Percentiles rank a stretch among this genome's conserved stretches.
Evolutionary conservation across 768 basidiomycete species (phyloP).

Genomic region (Suillus americanus): DNA sequence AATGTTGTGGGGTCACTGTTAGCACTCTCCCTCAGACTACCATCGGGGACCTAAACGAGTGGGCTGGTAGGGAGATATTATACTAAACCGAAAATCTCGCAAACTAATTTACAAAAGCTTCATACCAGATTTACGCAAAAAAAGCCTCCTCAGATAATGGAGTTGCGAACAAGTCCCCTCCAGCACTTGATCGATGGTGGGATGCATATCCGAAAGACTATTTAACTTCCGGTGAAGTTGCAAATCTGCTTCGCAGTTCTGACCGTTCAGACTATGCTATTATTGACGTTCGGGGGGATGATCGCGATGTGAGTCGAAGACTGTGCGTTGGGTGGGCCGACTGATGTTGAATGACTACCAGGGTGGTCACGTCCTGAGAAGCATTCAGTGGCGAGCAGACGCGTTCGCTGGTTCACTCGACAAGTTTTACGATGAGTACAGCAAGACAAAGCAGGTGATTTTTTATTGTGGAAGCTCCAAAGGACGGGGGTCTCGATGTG

Average conservation of each 20-base stretch:
- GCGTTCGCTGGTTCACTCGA: conserved; percentile 48
- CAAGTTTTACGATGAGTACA: conserved; percentile 41
- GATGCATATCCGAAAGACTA: conserved; percentile 46
- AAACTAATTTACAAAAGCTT: conserved; percentile 30
- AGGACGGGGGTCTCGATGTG: conserved; percentile 54
- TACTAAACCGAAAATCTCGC: neutral
- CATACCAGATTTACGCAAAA: conserved; percentile 47
- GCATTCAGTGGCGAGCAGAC: conserved; percentile 48
- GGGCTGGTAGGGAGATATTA: conserved; percentile 36
- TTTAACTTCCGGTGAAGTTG: conserved; percentile 40
- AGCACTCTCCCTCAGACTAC: conserved; percentile 4
- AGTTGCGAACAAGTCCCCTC: neutral
- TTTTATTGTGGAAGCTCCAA: conserved; percentile 56
- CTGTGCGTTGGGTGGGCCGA: neutral
- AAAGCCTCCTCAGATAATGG: conserved; percentile 28
- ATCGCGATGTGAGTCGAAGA: conserved; percentile 38
- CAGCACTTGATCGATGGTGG: conserved; percentile 47
- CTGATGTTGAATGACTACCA: conserved; percentile 18
- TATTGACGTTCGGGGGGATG: conserved; percentile 50
- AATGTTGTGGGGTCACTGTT: conserved; percentile 4
- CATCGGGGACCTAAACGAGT: conserved; percentile 41
- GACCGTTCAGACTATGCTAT: conserved; percentile 36
- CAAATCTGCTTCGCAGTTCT: conserved; percentile 24
- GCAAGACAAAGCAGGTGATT: conserved; percentile 41
- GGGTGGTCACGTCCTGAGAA: conserved; percentile 56